Evolutionary conservation across 352 stramenopile species (phyloP).

Genomic region (Phytophthora rubi): DNA sequence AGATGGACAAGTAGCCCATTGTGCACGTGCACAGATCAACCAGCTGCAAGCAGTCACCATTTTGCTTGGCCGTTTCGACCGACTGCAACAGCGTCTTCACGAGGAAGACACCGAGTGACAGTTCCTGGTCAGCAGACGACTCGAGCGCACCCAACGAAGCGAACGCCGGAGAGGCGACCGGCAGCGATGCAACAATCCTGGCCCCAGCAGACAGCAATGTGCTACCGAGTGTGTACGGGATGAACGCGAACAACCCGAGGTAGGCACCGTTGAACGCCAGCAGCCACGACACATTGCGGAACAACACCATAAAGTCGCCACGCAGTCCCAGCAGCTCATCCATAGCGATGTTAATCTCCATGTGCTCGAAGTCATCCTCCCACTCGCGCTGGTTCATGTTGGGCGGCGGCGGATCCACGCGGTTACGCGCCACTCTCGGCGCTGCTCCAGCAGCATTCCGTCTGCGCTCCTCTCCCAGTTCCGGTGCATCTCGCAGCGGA

Average conservation of each 20-base stretch:
- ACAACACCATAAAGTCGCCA: conserved; percentile 92
- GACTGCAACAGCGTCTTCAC: conserved; percentile 63
- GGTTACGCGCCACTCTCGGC: conserved; percentile 42
- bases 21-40: conserved; percentile 84
- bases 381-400: conserved; percentile 68
- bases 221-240: conserved; percentile 94
- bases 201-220: conserved; percentile 82
- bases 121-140: conserved; percentile 25
- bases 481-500: conserved; percentile 20
- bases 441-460: conserved; percentile 25
- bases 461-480: conserved; percentile 23
- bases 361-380: conserved; percentile 92
- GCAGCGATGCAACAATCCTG: conserved; percentile 66
- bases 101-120: conserved; percentile 44
- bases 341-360: conserved; percentile 96
- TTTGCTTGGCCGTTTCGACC: conserved; percentile 61
- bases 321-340: conserved; percentile 97
- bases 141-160: conserved; percentile 30
- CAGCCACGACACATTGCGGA: conserved; percentile 97
- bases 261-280: conserved; percentile 98
- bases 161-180: conserved; percentile 38
- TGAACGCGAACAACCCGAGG: conserved; percentile 96
- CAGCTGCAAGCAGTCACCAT: conserved; percentile 84
- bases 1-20: conserved; percentile 85
- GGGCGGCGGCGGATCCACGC: conserved; percentile 39